A percentile compares a stretch with the other conserved stretches of the same genome.
phyloP scores from a whole-genome alignment of 2,329 filamentous ascomycete species.

The Tolypocladium inflatum region DNA sequence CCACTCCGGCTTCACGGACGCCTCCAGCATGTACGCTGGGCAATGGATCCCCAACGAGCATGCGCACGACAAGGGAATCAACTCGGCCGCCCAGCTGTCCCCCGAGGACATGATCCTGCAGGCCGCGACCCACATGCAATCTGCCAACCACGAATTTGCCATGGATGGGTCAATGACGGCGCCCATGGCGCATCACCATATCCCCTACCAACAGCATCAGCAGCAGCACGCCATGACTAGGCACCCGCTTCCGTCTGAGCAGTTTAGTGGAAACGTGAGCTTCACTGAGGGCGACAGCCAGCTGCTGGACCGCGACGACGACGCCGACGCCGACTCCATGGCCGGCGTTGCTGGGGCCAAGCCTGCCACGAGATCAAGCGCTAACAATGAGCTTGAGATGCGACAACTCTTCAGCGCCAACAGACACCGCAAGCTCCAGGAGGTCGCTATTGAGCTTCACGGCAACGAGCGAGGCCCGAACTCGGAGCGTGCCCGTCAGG shows the following conservation, averaged over 20 bases:
- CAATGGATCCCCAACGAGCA: conserved; percentile 42
- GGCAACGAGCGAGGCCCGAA: conserved; percentile 72
- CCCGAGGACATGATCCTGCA: conserved; percentile 52
- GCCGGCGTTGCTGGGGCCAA: conserved; percentile 37
- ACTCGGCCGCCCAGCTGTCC: conserved; percentile 35
- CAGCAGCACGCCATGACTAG: conserved; percentile 31
- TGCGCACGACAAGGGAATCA: conserved; percentile 32
- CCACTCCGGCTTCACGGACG: conserved; percentile 32
- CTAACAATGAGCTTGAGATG: conserved; percentile 75
- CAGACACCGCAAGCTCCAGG: conserved; percentile 55
- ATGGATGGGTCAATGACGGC: conserved; percentile 38
- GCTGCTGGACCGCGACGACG: conserved; percentile 50
- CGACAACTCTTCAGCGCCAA: conserved; percentile 65
- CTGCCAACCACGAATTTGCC: conserved; percentile 37
- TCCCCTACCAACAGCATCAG: conserved; percentile 27
- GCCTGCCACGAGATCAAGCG: conserved; percentile 55
- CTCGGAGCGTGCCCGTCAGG: conserved; percentile 73
- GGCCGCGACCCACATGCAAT: conserved; percentile 45
- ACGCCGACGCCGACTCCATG: conserved; percentile 46
- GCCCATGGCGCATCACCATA: conserved; percentile 28
- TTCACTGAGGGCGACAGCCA: conserved; percentile 51
- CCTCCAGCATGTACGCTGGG: conserved; percentile 33
- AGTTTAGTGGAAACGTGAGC: conserved; percentile 40
- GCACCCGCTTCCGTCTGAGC: conserved; percentile 45
- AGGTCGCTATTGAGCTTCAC: conserved; percentile 67